These are phyloP conservation scores for Pelargonium nanum DNA, from an alignment of 345 rosid species.

Conservation along the genomic window DNA sequence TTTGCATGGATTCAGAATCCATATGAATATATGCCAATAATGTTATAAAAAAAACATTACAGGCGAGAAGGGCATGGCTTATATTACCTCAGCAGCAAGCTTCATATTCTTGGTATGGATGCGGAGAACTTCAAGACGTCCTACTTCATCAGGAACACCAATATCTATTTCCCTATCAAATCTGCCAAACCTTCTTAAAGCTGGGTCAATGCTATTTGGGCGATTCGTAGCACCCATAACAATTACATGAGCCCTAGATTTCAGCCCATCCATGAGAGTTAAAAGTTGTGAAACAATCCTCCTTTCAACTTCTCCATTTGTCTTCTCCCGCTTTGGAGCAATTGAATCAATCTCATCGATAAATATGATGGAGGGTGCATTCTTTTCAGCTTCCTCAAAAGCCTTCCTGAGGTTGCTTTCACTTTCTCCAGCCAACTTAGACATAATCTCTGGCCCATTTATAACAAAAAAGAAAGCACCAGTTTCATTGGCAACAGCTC, in stretches of 20 bases:
- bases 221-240: constrained; percentile 43
- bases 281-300: constrained; percentile 54
- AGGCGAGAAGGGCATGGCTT: no score
- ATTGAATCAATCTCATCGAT: constrained; percentile 61
- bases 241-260: constrained; percentile 39
- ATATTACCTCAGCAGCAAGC: constrained; percentile 35
- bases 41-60: no score
- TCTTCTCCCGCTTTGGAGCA: constrained; percentile 65
- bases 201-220: constrained; percentile 40
- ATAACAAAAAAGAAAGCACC: constrained; percentile 67
- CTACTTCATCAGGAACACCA: constrained; percentile 42
- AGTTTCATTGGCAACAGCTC: constrained; percentile 65
- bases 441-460: constrained; percentile 71
- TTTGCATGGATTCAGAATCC: background rate
- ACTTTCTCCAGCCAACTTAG: constrained; percentile 71
- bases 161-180: constrained; percentile 44
- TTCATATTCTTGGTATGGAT: constrained; percentile 46
- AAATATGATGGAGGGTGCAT: constrained; percentile 54
- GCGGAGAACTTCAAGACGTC: constrained; percentile 48
- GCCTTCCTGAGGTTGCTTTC: constrained; percentile 66
- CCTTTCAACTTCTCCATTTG: constrained; percentile 58
- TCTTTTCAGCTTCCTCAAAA: constrained; percentile 58
- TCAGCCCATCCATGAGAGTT: constrained; percentile 45
- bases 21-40: background rate
- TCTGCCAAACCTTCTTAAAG: constrained; percentile 43